Evolutionary conservation across 2,329 filamentous ascomycete species (phyloP).

Genomic region (Sarocladium oryzae): DNA sequence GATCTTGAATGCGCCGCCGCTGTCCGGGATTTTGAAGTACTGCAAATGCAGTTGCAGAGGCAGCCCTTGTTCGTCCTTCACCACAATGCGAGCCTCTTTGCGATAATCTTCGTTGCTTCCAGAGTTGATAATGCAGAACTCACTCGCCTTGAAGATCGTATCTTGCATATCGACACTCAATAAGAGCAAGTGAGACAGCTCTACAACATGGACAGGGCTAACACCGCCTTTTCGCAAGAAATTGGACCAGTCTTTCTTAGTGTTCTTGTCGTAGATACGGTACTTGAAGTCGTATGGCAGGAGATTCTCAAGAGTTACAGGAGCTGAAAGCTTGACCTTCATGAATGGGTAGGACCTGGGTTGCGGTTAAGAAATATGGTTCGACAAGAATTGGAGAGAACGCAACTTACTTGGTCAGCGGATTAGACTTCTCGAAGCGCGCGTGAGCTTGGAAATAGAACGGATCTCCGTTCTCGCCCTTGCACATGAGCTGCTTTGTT

Average conservation of each 20-base stretch:
- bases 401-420: slow-evolving; percentile 59
- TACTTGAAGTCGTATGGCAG: slow-evolving; percentile 99
- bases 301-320: slow-evolving; percentile 89
- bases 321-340: slow-evolving; percentile 84
- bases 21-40: slow-evolving; percentile 84
- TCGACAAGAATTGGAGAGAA: background rate
- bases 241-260: slow-evolving; percentile 98
- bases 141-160: slow-evolving; percentile 87
- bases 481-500: slow-evolving; percentile 81
- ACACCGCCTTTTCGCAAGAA: slow-evolving; percentile 94
- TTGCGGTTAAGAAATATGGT: slow-evolving; percentile 1
- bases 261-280: slow-evolving; percentile 97
- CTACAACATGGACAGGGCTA: slow-evolving; percentile 94
- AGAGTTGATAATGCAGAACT: slow-evolving; percentile 95
- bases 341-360: slow-evolving; percentile 82
- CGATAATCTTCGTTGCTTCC: slow-evolving; percentile 82
- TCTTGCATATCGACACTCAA: slow-evolving; percentile 97
- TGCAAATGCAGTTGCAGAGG: slow-evolving; percentile 78
- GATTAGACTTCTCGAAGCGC: slow-evolving; percentile 75
- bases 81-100: slow-evolving; percentile 69
- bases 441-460: slow-evolving; percentile 98
- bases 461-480: slow-evolving; percentile 76
- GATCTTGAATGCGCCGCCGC: slow-evolving; percentile 92
- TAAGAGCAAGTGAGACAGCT: slow-evolving; percentile 86
- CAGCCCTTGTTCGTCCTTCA: slow-evolving; percentile 80